Conservation (phyloP, 495 filamentous ascomycete species). For the Hyphodiscus hymeniophilus region DNA sequence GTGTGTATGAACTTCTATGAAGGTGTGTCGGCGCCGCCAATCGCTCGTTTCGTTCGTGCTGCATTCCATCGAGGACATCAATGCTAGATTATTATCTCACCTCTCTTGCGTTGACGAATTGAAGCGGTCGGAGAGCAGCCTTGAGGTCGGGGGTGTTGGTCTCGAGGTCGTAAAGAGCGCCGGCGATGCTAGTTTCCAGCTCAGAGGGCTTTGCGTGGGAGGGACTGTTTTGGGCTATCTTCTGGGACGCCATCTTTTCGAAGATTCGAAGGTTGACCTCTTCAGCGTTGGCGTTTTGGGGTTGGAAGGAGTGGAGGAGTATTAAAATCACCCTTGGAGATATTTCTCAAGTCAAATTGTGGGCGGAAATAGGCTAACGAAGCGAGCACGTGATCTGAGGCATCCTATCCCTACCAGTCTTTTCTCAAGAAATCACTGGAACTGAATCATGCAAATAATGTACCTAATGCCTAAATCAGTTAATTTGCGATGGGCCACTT, state of each 20-base stretch:
- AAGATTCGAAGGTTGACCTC: conserved; percentile 11
- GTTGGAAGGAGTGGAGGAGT: conserved; percentile 11
- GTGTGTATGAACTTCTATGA: conserved; percentile 15
- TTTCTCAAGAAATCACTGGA: too few species aligned
- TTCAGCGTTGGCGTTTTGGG: conserved; percentile 4
- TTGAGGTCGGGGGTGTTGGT: conserved; percentile 95
- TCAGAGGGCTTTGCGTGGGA: conserved; percentile 90
- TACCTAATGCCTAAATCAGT: too few species aligned
- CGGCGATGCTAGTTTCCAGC: conserved; percentile 88
- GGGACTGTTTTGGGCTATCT: conserved; percentile 94
- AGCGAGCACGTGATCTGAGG: too few species aligned
- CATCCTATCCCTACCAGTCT: too few species aligned
- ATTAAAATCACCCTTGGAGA: too few species aligned
- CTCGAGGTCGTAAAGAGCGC: conserved; percentile 95
- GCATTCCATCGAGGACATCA: conserved; percentile 3
- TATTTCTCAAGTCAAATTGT: too few species aligned
- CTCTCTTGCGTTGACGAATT: conserved; percentile 96
- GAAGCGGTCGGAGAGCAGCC: conserved; percentile 83
- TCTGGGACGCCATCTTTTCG: conserved; percentile 60
- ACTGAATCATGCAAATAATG: too few species aligned
- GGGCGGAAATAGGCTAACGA: too few species aligned
- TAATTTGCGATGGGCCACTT: too few species aligned
- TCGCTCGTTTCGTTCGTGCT: conserved; percentile 7
- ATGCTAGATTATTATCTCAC: conserved; percentile 46
- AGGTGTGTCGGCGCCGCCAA: conserved; percentile 15